A percentile compares a stretch with the other conserved stretches of the same genome.
Evolutionary conservation across 148 eudicot genomes (phyloP).

Genomic region (Rhododendron henanense): DNA sequence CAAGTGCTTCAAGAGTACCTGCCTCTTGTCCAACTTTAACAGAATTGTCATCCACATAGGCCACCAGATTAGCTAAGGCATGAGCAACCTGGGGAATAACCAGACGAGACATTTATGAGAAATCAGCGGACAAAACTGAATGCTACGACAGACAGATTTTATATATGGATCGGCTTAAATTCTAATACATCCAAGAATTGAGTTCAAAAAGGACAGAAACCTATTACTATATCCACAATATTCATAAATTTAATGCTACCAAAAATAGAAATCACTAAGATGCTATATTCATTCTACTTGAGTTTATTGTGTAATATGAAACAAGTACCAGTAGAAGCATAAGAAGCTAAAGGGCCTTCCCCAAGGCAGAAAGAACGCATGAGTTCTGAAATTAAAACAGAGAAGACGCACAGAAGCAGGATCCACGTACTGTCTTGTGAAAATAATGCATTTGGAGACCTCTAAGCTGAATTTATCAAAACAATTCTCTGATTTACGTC

Average conservation of each 20-base stretch:
- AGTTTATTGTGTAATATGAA: not conserved
- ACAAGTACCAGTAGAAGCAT: not conserved
- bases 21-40: conserved; percentile 84
- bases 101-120: not conserved
- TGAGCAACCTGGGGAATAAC: conserved; percentile 75
- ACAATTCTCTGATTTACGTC: not conserved
- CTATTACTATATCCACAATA: not conserved
- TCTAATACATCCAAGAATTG: not conserved
- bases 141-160: not conserved
- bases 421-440: not conserved
- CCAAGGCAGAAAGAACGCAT: not conserved
- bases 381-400: not conserved
- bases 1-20: conserved; percentile 92
- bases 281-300: not conserved
- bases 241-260: not conserved
- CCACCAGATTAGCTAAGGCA: conserved; percentile 92
- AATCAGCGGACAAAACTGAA: not conserved
- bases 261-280: not conserved
- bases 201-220: not conserved
- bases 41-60: conserved; percentile 90
- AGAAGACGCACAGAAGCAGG: too few relatives aligned
- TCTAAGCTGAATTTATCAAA: not conserved
- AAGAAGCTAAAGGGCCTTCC: not conserved
- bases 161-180: not conserved
- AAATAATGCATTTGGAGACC: not conserved